Base-by-base conservation (phyloP, 2,329 filamentous ascomycete genomes). In the Trichophyton mentagrophytes region DNA sequence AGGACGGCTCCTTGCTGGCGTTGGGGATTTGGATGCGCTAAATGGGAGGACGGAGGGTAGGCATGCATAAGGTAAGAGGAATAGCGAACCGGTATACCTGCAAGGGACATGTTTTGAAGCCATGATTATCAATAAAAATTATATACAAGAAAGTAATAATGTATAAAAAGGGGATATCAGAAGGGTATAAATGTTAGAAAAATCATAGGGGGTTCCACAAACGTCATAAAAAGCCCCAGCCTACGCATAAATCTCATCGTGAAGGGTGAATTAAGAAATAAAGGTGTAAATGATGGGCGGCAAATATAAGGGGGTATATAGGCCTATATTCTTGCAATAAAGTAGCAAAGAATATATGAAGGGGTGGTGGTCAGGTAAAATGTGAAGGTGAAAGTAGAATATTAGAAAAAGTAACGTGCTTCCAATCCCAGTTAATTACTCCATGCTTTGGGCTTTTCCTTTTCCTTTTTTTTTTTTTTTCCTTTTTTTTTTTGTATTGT, bases 181-280 rank as follows among this genome's bases (percentile, higher is more conserved):
- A 57, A 57, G 55, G 55, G 55, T 38, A 57, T 57, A 42, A 57
- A 40, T 57, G 17, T 36, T n/a, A 57, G 38, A 57, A 57, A 25
- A n/a, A 44, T 42, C 55, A 40, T 57, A 57, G 30, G 30, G 38
- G 38, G 33, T 38, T 57, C 38, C 17, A 40, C 22, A 38, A 17
- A 42, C 17, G 22, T 57, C 55, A 40, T 57, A 57, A 57, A 47
- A 38, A 22, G 15, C 27, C 30, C 30, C 33, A 22, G 33, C 55
- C 55, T 57, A 22, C 30, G 38, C 55, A 13, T 57, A 57, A 57
- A 57, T 57, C 27, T 57, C 55, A 30, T 57, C 55, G 55, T 57
- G 30, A 40, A 22, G 20, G 20, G 38, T 57, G 27, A 5, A 53
- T 53, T 53, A 53, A 33, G 49, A 13, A 30, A 53, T 30, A 53